A percentile compares a stretch with the other conserved stretches of the same genome.
Evolutionary conservation across 108 stramenopile genomes (phyloP).

Genomic region (Cyclotella baltica): DNA sequence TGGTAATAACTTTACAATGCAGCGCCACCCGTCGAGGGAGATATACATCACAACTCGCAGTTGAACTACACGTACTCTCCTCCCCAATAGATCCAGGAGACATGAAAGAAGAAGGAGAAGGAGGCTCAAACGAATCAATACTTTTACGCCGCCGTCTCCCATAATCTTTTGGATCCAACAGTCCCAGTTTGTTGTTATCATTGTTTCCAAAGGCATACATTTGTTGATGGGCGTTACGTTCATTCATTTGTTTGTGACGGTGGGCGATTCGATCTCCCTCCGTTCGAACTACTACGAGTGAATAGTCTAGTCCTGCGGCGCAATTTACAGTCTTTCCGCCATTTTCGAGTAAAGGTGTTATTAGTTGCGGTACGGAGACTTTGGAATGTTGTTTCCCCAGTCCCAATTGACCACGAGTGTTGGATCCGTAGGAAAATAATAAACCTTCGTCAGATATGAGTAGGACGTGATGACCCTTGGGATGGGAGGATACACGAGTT

Average conservation of each 20-base stretch:
- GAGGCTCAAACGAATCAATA: constrained; percentile 6
- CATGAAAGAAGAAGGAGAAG: constrained; percentile 10
- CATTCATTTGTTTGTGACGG: not conserved
- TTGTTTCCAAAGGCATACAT: constrained; percentile 88
- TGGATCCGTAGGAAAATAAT: constrained; percentile 81
- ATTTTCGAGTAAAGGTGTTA: constrained; percentile 84
- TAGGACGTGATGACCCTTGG: constrained; percentile 78
- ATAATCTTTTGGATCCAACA: constrained; percentile 53
- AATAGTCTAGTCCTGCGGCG: constrained; percentile 84
- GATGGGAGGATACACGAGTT: constrained; percentile 78
- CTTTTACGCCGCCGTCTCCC: constrained; percentile 18
- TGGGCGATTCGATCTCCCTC: constrained; percentile 54
- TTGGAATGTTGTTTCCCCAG: constrained; percentile 54
- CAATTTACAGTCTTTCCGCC: constrained; percentile 83
- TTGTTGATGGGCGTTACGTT: constrained; percentile 72
- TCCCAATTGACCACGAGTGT: constrained; percentile 82
- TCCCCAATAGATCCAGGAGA: constrained; percentile 32
- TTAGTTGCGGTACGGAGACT: constrained; percentile 61
- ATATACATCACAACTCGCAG: constrained; percentile 40
- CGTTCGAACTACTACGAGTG: constrained; percentile 78
- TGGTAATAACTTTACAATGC: constrained; percentile 61
- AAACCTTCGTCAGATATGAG: constrained; percentile 81
- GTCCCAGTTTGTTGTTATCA: constrained; percentile 76
- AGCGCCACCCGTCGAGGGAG: constrained; percentile 84
- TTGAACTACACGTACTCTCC: constrained; percentile 6